Evolutionary conservation across 495 filamentous ascomycete species (phyloP).

Genomic region (Trypethelium eluteriae): DNA sequence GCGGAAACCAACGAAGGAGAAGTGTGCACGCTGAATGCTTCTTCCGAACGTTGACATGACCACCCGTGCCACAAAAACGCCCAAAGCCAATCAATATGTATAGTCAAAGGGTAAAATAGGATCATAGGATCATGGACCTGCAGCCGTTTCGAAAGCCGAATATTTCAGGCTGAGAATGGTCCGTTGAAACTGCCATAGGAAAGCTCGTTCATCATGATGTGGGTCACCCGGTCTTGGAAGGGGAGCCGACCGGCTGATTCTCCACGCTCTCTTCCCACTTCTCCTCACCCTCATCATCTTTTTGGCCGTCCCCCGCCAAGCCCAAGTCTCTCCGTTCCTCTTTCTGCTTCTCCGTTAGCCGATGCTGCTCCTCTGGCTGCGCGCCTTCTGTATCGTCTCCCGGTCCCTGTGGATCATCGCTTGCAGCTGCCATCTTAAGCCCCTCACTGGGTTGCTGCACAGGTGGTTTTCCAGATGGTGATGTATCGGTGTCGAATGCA

Average conservation of each 20-base stretch:
- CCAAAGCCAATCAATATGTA: slow-evolving; percentile 1
- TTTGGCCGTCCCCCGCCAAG: background rate
- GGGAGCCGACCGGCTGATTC: background rate
- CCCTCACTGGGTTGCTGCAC: slow-evolving; percentile 11
- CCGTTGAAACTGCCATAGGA: too few species aligned
- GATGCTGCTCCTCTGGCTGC: slow-evolving; percentile 18
- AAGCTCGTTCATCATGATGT: background rate
- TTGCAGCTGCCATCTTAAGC: slow-evolving; percentile 19
- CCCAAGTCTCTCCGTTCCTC: background rate
- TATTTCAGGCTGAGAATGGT: too few species aligned
- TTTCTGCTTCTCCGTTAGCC: slow-evolving; percentile 17
- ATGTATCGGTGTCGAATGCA: slow-evolving; percentile 24
- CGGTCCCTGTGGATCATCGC: slow-evolving; percentile 20
- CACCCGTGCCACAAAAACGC: background rate
- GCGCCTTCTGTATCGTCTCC: slow-evolving; percentile 16
- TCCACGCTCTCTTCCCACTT: slow-evolving; percentile 10
- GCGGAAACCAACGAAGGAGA: background rate
- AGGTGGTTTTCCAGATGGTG: slow-evolving; percentile 20
- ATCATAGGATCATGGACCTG: too few species aligned
- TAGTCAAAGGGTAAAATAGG: background rate
- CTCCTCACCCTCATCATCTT: slow-evolving; percentile 8
- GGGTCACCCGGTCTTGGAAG: background rate
- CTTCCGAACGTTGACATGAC: background rate
- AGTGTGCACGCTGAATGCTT: background rate
- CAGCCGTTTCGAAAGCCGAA: background rate